These are phyloP conservation scores for Pelargonium australe DNA, from an alignment of 441 rosid species.

Conservation along the genomic window DNA sequence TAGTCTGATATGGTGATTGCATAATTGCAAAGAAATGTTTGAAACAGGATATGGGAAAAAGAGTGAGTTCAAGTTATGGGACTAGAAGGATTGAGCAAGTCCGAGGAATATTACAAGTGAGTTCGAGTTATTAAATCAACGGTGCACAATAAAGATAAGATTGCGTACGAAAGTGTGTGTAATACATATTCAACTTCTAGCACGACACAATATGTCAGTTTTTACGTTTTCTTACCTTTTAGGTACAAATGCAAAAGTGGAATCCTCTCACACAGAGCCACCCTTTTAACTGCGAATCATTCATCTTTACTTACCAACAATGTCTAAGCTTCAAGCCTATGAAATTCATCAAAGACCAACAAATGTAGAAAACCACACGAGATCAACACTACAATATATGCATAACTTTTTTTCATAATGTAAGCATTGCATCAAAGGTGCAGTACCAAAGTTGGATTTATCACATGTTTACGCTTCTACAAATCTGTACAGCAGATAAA, in stretches of 20 bases:
- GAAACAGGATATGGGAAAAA: too few relatives aligned
- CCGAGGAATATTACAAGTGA: slow-evolving; percentile 10
- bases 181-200: too few relatives aligned
- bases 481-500: slow-evolving; percentile 7
- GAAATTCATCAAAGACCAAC: background rate
- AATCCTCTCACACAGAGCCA: too few relatives aligned
- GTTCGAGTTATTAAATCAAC: background rate
- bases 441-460: background rate
- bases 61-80: background rate
- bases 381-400: background rate
- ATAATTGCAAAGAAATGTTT: too few relatives aligned
- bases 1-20: too few relatives aligned
- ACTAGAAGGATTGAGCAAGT: slow-evolving; percentile 27
- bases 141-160: background rate
- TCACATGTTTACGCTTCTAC: background rate
- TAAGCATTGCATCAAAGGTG: background rate
- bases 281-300: too few relatives aligned
- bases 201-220: too few relatives aligned
- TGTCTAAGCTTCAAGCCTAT: too few relatives aligned
- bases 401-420: background rate
- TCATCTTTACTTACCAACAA: too few relatives aligned
- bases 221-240: too few relatives aligned
- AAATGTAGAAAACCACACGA: background rate
- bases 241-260: too few relatives aligned
- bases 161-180: background rate